phyloP scores from a whole-genome alignment of 2,329 filamentous ascomycete species.

The Diaporthe sp. region DNA sequence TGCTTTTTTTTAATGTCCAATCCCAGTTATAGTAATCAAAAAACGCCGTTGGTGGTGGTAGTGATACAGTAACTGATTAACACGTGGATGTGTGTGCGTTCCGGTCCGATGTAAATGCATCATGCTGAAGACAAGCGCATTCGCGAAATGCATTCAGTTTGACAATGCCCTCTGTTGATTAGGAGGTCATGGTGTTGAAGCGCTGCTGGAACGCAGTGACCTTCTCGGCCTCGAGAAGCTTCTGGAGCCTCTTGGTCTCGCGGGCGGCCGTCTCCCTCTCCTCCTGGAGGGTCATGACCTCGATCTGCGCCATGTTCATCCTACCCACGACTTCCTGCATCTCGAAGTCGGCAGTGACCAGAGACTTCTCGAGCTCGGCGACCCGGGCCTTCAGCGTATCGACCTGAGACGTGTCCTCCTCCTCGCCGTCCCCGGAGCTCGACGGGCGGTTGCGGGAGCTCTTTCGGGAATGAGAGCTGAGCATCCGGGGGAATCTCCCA shows the following conservation, averaged over 20 bases:
- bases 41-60: constrained; percentile 33
- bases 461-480: constrained; percentile 31
- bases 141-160: not conserved
- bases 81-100: not conserved
- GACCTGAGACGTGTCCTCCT: constrained; percentile 79
- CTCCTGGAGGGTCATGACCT: constrained; percentile 82
- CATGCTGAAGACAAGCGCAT: constrained; percentile 24
- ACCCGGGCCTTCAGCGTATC: constrained; percentile 82
- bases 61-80: constrained; percentile 10
- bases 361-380: constrained; percentile 84
- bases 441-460: constrained; percentile 38
- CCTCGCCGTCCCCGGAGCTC: constrained; percentile 76
- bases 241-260: constrained; percentile 76
- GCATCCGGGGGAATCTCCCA: constrained; percentile 35
- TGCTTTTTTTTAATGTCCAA: constrained; percentile 29
- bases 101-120: constrained; percentile 34
- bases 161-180: not conserved
- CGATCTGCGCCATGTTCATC: constrained; percentile 86
- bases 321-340: constrained; percentile 86
- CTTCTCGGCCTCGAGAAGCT: constrained; percentile 72
- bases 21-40: constrained; percentile 19
- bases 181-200: constrained; percentile 46
- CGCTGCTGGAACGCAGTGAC: constrained; percentile 61
- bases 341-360: constrained; percentile 79
- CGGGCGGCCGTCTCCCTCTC: constrained; percentile 79